Percentiles rank a stretch among this genome's conserved stretches.
These are phyloP conservation scores for Juncus effusus DNA, from an alignment of 176 grass and related monocot species.

Conservation along the genomic window DNA sequence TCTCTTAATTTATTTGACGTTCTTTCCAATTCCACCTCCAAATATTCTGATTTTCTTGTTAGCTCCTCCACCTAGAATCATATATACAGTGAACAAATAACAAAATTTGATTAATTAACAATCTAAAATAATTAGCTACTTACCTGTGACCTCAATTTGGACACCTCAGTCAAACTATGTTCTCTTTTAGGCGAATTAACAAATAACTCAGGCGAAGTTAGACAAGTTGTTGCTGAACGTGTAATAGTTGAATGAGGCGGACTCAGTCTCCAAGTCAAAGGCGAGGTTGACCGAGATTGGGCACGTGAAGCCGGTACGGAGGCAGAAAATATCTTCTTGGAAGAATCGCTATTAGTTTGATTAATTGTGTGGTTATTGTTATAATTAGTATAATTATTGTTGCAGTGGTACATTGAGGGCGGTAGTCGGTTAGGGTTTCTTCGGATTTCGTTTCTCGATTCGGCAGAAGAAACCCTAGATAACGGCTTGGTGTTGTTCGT, in stretches of 20 bases:
- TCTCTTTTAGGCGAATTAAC: constrained; percentile 29
- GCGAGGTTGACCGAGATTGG: constrained; percentile 34
- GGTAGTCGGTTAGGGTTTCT: constrained; percentile 33
- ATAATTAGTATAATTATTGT: too few relatives aligned
- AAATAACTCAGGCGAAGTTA: constrained; percentile 28
- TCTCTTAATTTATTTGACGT: constrained; percentile 47
- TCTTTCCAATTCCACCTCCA: constrained; percentile 55
- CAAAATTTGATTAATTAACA: neutral
- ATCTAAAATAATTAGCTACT: neutral
- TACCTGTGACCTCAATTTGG: constrained; percentile 51
- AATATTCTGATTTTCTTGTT: constrained; percentile 44
- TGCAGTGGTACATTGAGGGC: constrained; percentile 24
- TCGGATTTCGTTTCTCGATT: constrained; percentile 39
- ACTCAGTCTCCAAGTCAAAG: constrained; percentile 33
- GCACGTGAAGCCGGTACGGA: constrained; percentile 49
- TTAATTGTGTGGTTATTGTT: neutral
- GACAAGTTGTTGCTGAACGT: constrained; percentile 15
- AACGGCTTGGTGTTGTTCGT: constrained; percentile 33
- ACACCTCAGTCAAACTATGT: constrained; percentile 51
- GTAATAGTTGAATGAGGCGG: constrained; percentile 32
- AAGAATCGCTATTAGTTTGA: constrained; percentile 19
- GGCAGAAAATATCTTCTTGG: constrained; percentile 51
- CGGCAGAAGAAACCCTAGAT: constrained; percentile 45
- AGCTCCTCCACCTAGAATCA: constrained; percentile 46
- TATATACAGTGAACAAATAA: neutral